Evolutionary conservation across 148 eudicot genomes (phyloP), one percentile per base, ranked within the genome.

Genomic region (Rhododendron molle): DNA sequence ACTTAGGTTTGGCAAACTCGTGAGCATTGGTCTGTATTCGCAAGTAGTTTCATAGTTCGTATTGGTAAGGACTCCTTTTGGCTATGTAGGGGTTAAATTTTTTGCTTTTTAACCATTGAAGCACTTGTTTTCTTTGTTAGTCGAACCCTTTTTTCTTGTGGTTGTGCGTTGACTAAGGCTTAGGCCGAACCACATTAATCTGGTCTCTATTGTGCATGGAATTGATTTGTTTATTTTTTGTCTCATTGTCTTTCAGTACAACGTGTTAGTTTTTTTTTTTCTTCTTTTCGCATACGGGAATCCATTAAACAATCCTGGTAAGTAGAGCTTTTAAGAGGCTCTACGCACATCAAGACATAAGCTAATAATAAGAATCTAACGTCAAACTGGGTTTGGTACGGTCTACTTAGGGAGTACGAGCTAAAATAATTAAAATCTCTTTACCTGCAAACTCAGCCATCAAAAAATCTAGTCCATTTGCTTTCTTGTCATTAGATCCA

Each of bases 401-500:
- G 14, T 71, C 80, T 44, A 69, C 21, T 49, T 13, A 62, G 80
- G 72, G 54, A 23, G 16, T 76, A 52, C 32, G 1, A 84, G 18
- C 30, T 50, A 72, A 54, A 83, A 23, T 49, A 72, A 58, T 36
- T 21, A 26, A 58, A 62, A 83, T 67, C 56, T 34, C 21, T 43
- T 71, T 88, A 95, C 99, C 99, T 88, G 98, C 95, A 89, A 93
- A 94, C 89, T 97, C 96, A 38, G 96, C 96, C 96, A 93, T 95
- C 89, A 95, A 91, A 87, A 92, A 94, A 86, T 97, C 99, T 21
- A 93, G 91, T 60, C 96, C 99, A 89, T 93, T 97, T 84, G 89
- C 86, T 87, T 92, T 97, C 86, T 89, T 97, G 79, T 95, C 99
- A 86, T 88, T 89, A 72, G 99, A 93, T 76, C 89, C 88, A 82